Evolutionary conservation across 345 rosid genomes (phyloP), one percentile per base, ranked within the genome.

Genomic region (Cochlearia excelsa): DNA sequence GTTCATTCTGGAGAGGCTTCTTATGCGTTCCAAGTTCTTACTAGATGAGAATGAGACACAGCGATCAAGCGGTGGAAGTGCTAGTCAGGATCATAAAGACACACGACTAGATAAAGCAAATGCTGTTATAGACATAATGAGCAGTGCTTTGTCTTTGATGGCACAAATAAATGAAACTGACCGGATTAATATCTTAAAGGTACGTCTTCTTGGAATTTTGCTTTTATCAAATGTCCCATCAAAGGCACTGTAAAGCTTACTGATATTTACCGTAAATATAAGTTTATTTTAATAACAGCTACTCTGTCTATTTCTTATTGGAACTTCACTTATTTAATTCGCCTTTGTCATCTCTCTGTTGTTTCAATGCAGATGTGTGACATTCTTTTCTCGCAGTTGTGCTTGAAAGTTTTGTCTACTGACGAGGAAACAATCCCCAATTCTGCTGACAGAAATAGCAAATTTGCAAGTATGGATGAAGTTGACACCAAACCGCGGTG

Each of bases 61-160:
- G 72, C 81, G 54, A 10, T 65, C 79, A 57, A 72, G 64, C 53
- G 67, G 74, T 75, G 70, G 63, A 63, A 68, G 55, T 77, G 69
- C 73, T 69, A 67, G 67, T 55, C 75, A 44, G 51, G 80, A 75
- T 41, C 62, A 67, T 34, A 71, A 67, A 46, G 86, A 82, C 71
- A 67, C 71, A 63, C 83, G 83, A 68, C 92, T 93, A 60, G 86
- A 85, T 78, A 93, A 89, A 74, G 99, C 99, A 61, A 87, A 85
- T 81, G 90, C 87, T 34, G 88, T 93, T 61, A 80, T 93, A 49
- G 99, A 87, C 73, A 81, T 89, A 33, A 89, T 93, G 99, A 87
- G 99, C 79, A 81, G 84, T 63, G 92, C 96, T 59, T 74, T 93
- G 73, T 85, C 82, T 46, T 75, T 89, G 83, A 85, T 93, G 46